phyloP scores from a whole-genome alignment of 805 yeast species.

The Hanseniaspora clermontiae region DNA sequence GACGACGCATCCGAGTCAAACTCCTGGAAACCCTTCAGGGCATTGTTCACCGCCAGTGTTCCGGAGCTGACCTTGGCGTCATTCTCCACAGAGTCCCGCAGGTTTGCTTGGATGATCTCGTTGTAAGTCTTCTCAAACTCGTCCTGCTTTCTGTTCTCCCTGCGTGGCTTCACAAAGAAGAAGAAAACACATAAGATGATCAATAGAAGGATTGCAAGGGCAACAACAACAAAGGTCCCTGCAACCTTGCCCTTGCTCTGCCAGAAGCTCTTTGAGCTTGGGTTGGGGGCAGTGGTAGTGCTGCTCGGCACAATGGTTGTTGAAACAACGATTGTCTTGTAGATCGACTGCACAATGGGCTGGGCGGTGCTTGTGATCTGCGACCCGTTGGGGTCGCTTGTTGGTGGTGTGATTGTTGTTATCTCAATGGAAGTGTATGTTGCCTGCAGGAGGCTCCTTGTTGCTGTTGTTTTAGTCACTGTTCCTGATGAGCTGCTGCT shows the following conservation, averaged over 20 bases:
- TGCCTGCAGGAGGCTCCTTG: background rate
- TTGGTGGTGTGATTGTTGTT: constrained; percentile 16
- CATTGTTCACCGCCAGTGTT: constrained; percentile 14
- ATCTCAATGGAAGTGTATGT: constrained; percentile 16
- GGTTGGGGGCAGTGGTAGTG: background rate
- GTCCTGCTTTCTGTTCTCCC: constrained; percentile 15
- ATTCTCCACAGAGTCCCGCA: constrained; percentile 5
- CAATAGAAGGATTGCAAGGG: constrained; percentile 41
- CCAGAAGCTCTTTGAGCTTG: constrained; percentile 39
- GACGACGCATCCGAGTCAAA: constrained; percentile 16
- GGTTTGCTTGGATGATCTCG: constrained; percentile 16
- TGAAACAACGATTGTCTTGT: constrained; percentile 6
- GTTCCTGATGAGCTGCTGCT: constrained; percentile 2
- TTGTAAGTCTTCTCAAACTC: constrained; percentile 23
- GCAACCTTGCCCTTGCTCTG: constrained; percentile 65
- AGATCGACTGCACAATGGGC: background rate
- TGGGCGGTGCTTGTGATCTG: background rate
- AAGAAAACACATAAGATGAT: constrained; percentile 34
- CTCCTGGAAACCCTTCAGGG: constrained; percentile 14
- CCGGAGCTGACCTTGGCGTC: background rate
- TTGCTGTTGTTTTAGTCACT: constrained; percentile 9
- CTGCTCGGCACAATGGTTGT: constrained; percentile 1
- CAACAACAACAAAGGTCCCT: constrained; percentile 74
- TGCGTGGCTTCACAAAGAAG: constrained; percentile 22
- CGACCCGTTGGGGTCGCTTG: background rate